Evolutionary conservation across 164 flowering plant genomes (phyloP).

Genomic region (Dillenia turbinata): DNA sequence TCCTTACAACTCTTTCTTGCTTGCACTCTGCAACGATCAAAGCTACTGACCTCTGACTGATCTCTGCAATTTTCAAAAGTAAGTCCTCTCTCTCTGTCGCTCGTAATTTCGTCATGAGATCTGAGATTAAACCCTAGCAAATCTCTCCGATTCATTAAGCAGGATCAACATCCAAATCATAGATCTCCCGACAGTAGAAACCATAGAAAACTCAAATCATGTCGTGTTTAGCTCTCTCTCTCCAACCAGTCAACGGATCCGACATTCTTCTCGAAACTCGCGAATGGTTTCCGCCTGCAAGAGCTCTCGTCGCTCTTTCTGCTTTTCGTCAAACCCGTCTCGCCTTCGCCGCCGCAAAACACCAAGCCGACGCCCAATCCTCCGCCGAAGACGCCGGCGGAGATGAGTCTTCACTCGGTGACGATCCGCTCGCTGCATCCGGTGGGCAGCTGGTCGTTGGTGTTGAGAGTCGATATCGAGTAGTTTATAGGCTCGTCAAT

Average conservation of each 20-base stretch:
- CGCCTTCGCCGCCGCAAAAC: slow-evolving; percentile 44
- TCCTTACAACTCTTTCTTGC: too few relatives aligned
- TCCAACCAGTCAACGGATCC: slow-evolving; percentile 85
- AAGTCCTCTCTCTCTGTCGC: too few relatives aligned
- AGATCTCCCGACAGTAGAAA: too few relatives aligned
- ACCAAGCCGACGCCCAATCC: background rate
- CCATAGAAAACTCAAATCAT: slow-evolving; percentile 17
- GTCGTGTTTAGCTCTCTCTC: slow-evolving; percentile 88
- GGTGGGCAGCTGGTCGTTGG: slow-evolving; percentile 93
- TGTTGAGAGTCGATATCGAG: slow-evolving; percentile 78
- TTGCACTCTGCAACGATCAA: too few relatives aligned
- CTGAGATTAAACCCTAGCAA: too few relatives aligned
- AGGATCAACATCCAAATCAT: too few relatives aligned
- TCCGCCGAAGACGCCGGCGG: slow-evolving; percentile 8
- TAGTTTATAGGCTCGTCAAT: slow-evolving; percentile 85
- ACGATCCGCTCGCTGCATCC: slow-evolving; percentile 90
- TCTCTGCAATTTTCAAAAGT: too few relatives aligned
- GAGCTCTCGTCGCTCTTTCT: slow-evolving; percentile 85
- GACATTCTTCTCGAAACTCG: slow-evolving; percentile 93
- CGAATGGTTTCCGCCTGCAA: slow-evolving; percentile 96
- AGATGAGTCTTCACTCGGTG: slow-evolving; percentile 55
- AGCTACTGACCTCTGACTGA: too few relatives aligned
- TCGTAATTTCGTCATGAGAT: too few relatives aligned
- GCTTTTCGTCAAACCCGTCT: slow-evolving; percentile 80
- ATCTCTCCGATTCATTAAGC: too few relatives aligned